phyloP scores from a whole-genome alignment of 1,284 basidiomycete genomes.

The Trichosporon ovoides region DNA sequence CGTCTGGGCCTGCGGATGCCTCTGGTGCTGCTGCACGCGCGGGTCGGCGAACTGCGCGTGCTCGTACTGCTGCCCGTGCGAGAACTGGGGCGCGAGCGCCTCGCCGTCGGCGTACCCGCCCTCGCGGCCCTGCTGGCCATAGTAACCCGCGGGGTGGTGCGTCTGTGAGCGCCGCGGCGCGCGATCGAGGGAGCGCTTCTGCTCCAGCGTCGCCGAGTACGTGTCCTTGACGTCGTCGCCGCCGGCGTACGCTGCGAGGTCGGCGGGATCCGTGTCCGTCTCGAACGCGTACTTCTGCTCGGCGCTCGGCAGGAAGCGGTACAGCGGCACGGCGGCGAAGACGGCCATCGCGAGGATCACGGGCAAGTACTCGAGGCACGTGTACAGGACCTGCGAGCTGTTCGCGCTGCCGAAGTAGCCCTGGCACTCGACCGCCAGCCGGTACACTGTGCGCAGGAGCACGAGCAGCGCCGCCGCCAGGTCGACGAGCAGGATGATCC shows the following conservation, averaged over 20 bases:
- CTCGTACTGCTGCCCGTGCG: too few species aligned
- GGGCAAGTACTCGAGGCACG: slow-evolving; percentile 45
- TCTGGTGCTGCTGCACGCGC: too few species aligned
- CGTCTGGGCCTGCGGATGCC: too few species aligned
- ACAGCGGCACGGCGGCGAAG: slow-evolving; percentile 30
- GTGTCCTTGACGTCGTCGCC: neutral
- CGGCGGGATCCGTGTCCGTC: neutral
- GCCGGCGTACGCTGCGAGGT: neutral
- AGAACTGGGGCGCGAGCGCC: too few species aligned
- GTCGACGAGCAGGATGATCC: slow-evolving; percentile 7
- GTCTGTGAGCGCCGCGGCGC: too few species aligned
- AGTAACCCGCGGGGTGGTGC: too few species aligned
- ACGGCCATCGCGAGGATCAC: slow-evolving; percentile 44
- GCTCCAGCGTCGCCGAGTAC: neutral
- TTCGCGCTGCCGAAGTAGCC: slow-evolving; percentile 44
- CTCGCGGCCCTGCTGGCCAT: too few species aligned
- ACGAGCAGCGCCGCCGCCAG: slow-evolving; percentile 21
- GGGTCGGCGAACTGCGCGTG: too few species aligned
- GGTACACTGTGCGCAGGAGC: slow-evolving; percentile 46
- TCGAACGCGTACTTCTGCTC: neutral
- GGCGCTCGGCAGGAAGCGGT: slow-evolving; percentile 13
- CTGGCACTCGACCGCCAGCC: slow-evolving; percentile 49
- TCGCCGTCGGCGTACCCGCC: too few species aligned
- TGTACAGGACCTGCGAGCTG: slow-evolving; percentile 45
- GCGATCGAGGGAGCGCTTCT: slow-evolving; percentile 1